phyloP scores from a whole-genome alignment of 1,284 basidiomycete genomes.

The Xerocomus minutiporus region DNA sequence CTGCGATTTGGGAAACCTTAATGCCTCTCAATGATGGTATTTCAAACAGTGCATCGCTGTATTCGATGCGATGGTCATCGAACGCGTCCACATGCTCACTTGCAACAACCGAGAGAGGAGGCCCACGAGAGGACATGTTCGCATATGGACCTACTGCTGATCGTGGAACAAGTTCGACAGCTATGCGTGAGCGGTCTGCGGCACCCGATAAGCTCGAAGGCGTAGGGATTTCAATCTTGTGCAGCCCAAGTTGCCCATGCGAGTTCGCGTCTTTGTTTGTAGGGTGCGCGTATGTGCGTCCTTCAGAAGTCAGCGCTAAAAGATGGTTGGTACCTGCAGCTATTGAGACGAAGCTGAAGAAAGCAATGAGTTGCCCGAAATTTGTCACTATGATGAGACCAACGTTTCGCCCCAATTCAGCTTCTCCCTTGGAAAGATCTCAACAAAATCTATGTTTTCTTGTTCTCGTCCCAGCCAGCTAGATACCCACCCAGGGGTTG shows the following conservation, averaged over 20 bases:
- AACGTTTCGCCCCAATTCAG: slow-evolving; percentile 57
- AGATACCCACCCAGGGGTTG: slow-evolving; percentile 50
- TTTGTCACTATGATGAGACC: slow-evolving; percentile 8
- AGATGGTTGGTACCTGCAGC: slow-evolving; percentile 78
- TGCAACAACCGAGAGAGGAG: slow-evolving; percentile 17
- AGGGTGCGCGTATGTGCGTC: slow-evolving; percentile 79
- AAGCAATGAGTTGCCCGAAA: slow-evolving; percentile 10
- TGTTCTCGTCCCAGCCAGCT: slow-evolving; percentile 58
- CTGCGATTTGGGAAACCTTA: slow-evolving; percentile 64
- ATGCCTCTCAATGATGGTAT: slow-evolving; percentile 74
- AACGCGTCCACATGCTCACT: slow-evolving; percentile 34
- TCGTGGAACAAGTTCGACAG: slow-evolving; percentile 61
- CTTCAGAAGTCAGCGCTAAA: slow-evolving; percentile 78
- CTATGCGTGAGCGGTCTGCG: slow-evolving; percentile 32
- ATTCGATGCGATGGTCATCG: slow-evolving; percentile 57
- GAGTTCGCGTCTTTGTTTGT: slow-evolving; percentile 75
- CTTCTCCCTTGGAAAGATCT: slow-evolving; percentile 45
- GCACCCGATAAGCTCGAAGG: slow-evolving; percentile 26
- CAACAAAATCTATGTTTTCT: slow-evolving; percentile 44
- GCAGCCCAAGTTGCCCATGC: slow-evolving; percentile 82
- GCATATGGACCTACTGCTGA: slow-evolving; percentile 49
- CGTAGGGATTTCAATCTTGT: slow-evolving; percentile 53
- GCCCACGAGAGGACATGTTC: slow-evolving; percentile 37
- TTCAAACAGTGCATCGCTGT: slow-evolving; percentile 74
- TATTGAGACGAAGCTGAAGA: slow-evolving; percentile 63